Conservation (phyloP, 768 basidiomycete genomes). For the Coprinopsis sp. region DNA sequence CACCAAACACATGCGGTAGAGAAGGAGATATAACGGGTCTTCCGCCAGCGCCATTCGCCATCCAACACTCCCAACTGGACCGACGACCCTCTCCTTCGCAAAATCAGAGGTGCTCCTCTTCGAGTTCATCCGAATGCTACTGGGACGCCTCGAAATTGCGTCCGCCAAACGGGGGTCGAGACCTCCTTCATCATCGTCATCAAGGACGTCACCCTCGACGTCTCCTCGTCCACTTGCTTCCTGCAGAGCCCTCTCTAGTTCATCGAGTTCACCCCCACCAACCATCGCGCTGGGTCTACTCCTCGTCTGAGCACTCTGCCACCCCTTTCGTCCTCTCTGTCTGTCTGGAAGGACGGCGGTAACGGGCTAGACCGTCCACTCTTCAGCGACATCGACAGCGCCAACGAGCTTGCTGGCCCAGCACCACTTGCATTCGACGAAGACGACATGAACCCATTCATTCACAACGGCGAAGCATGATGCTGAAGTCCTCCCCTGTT, state of each 20-base stretch:
- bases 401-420: background rate
- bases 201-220: background rate
- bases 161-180: conserved; percentile 50
- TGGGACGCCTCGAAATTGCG: conserved; percentile 56
- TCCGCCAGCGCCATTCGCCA: no score
- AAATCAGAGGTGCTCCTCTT: conserved; percentile 16
- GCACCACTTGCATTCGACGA: background rate
- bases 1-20: background rate
- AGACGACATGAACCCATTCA: no score
- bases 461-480: background rate
- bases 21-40: background rate
- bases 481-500: background rate
- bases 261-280: no score
- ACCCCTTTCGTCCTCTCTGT: background rate
- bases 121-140: conserved; percentile 35
- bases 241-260: no score
- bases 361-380: background rate
- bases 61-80: background rate
- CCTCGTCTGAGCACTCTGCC: no score
- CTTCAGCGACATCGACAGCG: background rate
- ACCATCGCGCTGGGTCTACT: no score
- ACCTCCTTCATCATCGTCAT: conserved; percentile 27
- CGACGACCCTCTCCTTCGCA: background rate
- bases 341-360: background rate
- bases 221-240: background rate